A percentile compares a stretch with the other conserved stretches of the same genome.
Evolutionary conservation across 2,329 filamentous ascomycete species (phyloP).

Genomic region (Sordariomycetes sp.): DNA sequence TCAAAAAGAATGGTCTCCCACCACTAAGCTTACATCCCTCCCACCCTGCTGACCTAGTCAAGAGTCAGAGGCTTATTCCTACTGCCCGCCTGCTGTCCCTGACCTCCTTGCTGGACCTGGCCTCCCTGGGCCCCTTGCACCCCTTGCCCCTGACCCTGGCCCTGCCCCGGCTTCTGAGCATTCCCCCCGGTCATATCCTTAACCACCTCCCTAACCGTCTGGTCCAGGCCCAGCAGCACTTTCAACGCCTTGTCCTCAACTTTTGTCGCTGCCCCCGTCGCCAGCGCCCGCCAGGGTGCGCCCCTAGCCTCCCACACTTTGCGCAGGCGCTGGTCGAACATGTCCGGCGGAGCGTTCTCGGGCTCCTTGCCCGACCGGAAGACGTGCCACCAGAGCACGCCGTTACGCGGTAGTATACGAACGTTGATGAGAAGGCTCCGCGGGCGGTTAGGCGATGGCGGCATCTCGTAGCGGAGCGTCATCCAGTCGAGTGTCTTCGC

Average conservation of each 20-base stretch:
- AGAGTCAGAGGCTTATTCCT: constrained; percentile 1
- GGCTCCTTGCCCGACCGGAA: constrained; percentile 17
- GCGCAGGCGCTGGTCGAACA: constrained; percentile 6
- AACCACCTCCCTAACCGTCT: constrained; percentile 5
- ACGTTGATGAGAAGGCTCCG: constrained; percentile 39
- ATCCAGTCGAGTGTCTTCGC: constrained; percentile 47
- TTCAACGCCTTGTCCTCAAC: constrained; percentile 5
- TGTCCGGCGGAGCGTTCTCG: background rate
- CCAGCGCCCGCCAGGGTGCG: constrained; percentile 16
- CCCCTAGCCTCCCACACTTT: constrained; percentile 16
- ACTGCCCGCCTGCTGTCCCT: background rate
- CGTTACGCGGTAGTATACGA: constrained; percentile 26
- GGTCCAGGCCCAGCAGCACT: constrained; percentile 8
- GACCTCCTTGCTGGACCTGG: background rate
- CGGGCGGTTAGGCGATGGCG: constrained; percentile 13
- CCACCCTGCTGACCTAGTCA: background rate
- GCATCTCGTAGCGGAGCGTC: constrained; percentile 40
- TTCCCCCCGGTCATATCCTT: background rate
- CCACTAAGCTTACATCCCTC: background rate
- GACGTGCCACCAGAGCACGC: constrained; percentile 40
- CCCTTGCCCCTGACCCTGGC: background rate
- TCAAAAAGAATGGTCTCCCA: background rate
- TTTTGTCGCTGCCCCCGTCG: constrained; percentile 9
- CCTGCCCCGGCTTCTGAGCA: background rate
- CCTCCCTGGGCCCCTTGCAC: background rate